Evolutionary conservation across 352 stramenopile species (phyloP), one percentile per base, ranked within the genome.

Genomic region (Phytophthora uliginosa): DNA sequence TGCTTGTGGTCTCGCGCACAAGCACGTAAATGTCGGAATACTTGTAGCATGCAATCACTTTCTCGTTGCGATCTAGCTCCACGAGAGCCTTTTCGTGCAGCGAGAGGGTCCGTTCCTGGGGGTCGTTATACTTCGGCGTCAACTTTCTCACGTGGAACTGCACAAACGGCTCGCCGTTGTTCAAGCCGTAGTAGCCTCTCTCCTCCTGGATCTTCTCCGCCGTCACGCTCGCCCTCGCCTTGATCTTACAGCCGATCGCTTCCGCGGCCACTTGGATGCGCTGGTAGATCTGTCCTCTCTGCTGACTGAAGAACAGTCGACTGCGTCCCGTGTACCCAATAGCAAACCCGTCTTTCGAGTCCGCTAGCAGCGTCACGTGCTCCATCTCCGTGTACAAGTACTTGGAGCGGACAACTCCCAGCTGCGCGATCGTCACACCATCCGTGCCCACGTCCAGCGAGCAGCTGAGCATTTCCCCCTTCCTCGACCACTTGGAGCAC

Each of bases 321-420:
- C 82, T 83, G 4, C 87, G 84, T 20, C 88, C 88, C 3, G 76
- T 81, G 56, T 93, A 94, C 0, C 88, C 85, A 55, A 95, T 76
- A 33, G 83, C 79, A 50, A 95, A 92, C 0, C 75, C 90, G 7
- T 92, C 83, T 38, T 74, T 69, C 26, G 85, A 84, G 42, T 94
- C 85, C 1, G 71, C 71, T 7, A 93, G 60, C 20, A 79, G 28
- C 36, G 88, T 84, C 24, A 95, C 45, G 63, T 96, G 84, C 62
- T 91, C 80, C 82, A 96, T 95, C 56, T 94, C 87, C 4, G 91
- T 86, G 64, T 90, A 96, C 31, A 92, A 56, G 56, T 95, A 95
- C 66, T 84, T 90, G 45, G 86, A 93, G n/a, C 88, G 83, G n/a
- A 81, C 60, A 0, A 74, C 73, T 3, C 85, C 82, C 0, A 66